phyloP scores from a whole-genome alignment of 768 basidiomycete species.

The Amanita pallidorosea region DNA sequence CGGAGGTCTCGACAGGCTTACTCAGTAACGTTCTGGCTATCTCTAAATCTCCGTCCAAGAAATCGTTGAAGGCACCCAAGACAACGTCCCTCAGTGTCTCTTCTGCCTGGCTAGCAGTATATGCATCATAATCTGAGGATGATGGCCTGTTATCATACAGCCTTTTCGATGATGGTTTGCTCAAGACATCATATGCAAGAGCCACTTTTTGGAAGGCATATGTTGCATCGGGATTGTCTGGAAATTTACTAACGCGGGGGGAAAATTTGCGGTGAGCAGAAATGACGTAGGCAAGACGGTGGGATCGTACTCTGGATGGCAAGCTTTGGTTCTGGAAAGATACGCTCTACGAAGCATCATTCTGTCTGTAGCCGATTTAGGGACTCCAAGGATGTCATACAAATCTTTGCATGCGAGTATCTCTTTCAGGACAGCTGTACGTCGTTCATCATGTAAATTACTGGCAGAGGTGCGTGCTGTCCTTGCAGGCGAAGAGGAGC shows the following conservation, averaged over 20 bases:
- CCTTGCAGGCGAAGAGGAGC: not conserved
- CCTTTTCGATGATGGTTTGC: conserved; percentile 56
- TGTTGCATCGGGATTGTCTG: conserved; percentile 65
- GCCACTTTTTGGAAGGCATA: conserved; percentile 82
- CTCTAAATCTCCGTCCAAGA: conserved; percentile 81
- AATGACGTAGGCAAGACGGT: not conserved
- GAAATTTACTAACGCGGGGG: conserved; percentile 57
- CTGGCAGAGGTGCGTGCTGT: not conserved
- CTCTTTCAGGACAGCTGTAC: conserved; percentile 29
- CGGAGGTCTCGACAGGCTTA: conserved; percentile 22
- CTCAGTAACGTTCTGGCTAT: conserved; percentile 68
- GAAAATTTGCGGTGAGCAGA: conserved; percentile 5
- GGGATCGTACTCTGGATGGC: conserved; percentile 75
- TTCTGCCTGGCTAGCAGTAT: conserved; percentile 50
- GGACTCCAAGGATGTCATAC: conserved; percentile 63
- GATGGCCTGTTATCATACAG: conserved; percentile 54
- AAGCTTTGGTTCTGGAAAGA: conserved; percentile 60
- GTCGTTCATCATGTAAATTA: conserved; percentile 11
- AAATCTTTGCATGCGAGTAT: conserved; percentile 57
- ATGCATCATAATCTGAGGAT: conserved; percentile 39
- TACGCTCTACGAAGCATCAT: conserved; percentile 64
- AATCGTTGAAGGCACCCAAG: conserved; percentile 67
- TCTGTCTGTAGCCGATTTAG: conserved; percentile 40
- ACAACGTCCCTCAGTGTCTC: conserved; percentile 74
- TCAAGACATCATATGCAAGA: conserved; percentile 73